Percentiles rank a stretch among this genome's conserved stretches.
Conservation (phyloP, 2,329 filamentous ascomycete species). For the Cercospora sojina region DNA sequence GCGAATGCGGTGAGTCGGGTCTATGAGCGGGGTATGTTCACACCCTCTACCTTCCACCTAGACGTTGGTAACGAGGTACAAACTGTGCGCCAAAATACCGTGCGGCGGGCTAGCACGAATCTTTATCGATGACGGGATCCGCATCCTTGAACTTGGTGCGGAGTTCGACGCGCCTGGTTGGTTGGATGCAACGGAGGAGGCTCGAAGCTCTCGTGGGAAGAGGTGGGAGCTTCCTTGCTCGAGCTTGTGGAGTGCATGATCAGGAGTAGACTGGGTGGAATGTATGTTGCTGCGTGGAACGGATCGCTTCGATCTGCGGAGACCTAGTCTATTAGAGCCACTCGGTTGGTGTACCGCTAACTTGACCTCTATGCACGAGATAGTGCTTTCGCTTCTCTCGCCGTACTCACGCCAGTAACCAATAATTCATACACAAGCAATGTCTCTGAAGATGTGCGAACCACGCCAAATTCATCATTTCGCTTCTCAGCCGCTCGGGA, state of each 20-base stretch:
- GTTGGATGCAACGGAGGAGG: not conserved
- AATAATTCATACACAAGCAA: conserved; percentile 36
- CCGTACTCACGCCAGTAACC: conserved; percentile 23
- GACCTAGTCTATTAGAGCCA: not conserved
- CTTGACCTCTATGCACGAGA: not conserved
- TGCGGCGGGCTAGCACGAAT: conserved; percentile 1
- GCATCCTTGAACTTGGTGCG: not conserved
- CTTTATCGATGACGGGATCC: conserved; percentile 2
- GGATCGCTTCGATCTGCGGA: not conserved
- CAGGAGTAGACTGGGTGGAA: not conserved
- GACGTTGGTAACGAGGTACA: not conserved
- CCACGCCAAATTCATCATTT: conserved; percentile 30
- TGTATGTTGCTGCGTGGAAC: not conserved
- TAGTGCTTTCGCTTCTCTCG: not conserved
- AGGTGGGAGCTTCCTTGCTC: conserved; percentile 31
- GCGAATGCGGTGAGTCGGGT: not conserved
- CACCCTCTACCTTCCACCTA: not conserved
- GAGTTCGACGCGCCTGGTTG: not conserved
- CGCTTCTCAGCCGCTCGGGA: conserved; percentile 23
- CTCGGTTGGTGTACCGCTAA: not conserved
- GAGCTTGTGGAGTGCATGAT: conserved; percentile 39
- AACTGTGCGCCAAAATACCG: not conserved
- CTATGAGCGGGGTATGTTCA: conserved; percentile 7
- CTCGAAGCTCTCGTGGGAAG: conserved; percentile 5
- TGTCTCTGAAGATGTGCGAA: conserved; percentile 34